Evolutionary conservation across 2,329 filamentous ascomycete genomes (phyloP).

Genomic region (Fusarium transvaalense): DNA sequence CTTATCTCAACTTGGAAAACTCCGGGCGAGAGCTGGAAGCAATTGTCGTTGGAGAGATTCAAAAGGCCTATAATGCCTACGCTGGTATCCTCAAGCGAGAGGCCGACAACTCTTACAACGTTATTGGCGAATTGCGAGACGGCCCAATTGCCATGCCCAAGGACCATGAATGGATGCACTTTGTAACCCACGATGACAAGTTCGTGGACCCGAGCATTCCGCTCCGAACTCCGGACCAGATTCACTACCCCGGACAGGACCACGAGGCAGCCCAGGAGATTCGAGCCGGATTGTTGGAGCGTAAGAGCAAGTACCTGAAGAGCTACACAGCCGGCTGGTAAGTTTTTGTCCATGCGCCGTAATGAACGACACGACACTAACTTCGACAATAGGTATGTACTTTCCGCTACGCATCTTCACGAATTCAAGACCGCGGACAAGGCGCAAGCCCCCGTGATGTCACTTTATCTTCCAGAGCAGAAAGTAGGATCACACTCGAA

Average conservation of each 20-base stretch:
- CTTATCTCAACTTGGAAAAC: slow-evolving; percentile 92
- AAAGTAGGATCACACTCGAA: slow-evolving; percentile 93
- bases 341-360: slow-evolving; percentile 49
- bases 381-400: slow-evolving; percentile 78
- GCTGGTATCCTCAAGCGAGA: slow-evolving; percentile 92
- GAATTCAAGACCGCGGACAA: slow-evolving; percentile 99
- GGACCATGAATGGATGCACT: slow-evolving; percentile 89
- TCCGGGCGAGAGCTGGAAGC: slow-evolving; percentile 95
- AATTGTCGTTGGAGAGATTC: slow-evolving; percentile 96
- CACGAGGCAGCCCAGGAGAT: slow-evolving; percentile 87
- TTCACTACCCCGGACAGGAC: slow-evolving; percentile 91
- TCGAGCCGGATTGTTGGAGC: slow-evolving; percentile 89
- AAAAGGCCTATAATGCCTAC: slow-evolving; percentile 96
- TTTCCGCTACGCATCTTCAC: slow-evolving; percentile 96
- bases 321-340: slow-evolving; percentile 97
- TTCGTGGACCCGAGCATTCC: slow-evolving; percentile 89
- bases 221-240: slow-evolving; percentile 81
- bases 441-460: slow-evolving; percentile 93
- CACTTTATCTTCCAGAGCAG: slow-evolving; percentile 92
- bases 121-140: slow-evolving; percentile 83
- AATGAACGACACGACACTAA: slow-evolving; percentile 14
- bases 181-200: slow-evolving; percentile 83
- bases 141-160: slow-evolving; percentile 94
- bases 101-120: slow-evolving; percentile 81
- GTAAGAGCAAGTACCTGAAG: slow-evolving; percentile 99